Percentiles rank a stretch among this genome's conserved stretches.
phyloP scores from a whole-genome alignment of 2,329 filamentous ascomycete species.

The Trichoderma sp. region DNA sequence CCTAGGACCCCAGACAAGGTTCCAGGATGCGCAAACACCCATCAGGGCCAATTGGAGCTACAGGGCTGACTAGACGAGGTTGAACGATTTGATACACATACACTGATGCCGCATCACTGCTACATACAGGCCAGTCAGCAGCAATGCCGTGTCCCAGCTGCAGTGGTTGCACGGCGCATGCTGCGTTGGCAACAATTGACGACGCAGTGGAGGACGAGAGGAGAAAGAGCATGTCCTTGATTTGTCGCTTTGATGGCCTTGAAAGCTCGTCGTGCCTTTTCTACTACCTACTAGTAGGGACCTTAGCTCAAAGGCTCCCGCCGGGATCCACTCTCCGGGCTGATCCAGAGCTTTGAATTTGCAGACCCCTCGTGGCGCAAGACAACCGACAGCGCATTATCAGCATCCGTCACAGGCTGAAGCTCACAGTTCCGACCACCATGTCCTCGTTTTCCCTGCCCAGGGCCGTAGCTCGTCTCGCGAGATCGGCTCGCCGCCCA shows the following conservation, averaged over 20 bases:
- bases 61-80: neutral
- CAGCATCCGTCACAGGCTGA: neutral
- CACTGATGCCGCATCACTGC: neutral
- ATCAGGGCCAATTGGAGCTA: neutral
- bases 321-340: neutral
- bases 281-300: too few relatives aligned
- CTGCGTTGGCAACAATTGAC: neutral
- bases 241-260: neutral
- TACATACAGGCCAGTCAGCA: neutral
- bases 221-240: neutral
- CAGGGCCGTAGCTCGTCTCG: conserved; percentile 4
- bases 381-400: neutral
- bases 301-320: neutral
- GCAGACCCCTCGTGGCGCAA: conserved; percentile 12
- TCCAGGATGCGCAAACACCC: neutral
- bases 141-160: neutral
- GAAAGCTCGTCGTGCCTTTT: neutral
- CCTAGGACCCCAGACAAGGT: neutral
- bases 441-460: conserved; percentile 13
- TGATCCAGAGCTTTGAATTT: neutral
- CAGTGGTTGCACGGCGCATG: neutral
- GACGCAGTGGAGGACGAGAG: neutral
- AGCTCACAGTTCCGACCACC: neutral
- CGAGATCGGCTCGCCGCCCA: conserved; percentile 1
- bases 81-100: neutral